A percentile compares a stretch with the other conserved stretches of the same genome.
Conservation (phyloP, 1,284 basidiomycete genomes). For the Heimioporus punctisporus region DNA sequence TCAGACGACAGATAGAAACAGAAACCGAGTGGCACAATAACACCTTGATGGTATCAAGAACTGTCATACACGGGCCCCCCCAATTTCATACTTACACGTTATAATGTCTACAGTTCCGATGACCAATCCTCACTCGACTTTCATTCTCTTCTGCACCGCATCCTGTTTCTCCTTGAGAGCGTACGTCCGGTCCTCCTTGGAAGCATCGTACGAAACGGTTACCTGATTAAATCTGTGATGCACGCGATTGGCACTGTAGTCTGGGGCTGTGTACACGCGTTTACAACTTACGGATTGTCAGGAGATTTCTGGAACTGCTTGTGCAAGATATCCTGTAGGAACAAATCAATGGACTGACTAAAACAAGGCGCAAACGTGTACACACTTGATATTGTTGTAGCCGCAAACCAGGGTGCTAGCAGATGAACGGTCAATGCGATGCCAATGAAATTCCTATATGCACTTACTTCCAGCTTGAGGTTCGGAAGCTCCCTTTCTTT, state of each 20-base stretch:
- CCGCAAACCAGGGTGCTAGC: conserved; percentile 79
- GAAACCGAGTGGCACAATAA: too few species aligned
- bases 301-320: conserved; percentile 91
- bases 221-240: conserved; percentile 77
- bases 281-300: conserved; percentile 76
- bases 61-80: too few species aligned
- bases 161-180: conserved; percentile 64
- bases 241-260: neutral
- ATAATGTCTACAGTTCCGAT: neutral
- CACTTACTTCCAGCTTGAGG: conserved; percentile 68
- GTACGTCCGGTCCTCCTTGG: conserved; percentile 80
- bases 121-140: conserved; percentile 29
- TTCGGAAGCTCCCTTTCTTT: conserved; percentile 88
- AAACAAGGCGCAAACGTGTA: conserved; percentile 11
- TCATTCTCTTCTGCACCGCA: conserved; percentile 51
- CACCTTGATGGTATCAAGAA: neutral
- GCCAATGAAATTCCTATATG: neutral
- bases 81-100: too few species aligned
- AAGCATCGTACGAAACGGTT: conserved; percentile 78
- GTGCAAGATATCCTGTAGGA: conserved; percentile 63
- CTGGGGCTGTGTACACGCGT: conserved; percentile 4
- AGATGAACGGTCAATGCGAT: conserved; percentile 12
- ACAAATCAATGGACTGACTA: conserved; percentile 5
- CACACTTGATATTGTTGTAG: conserved; percentile 83
- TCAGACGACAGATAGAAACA: too few species aligned